Evolutionary conservation across 306 rosid genomes (phyloP), one percentile per base, ranked within the genome.

Genomic region (Albizia julibrissin): DNA sequence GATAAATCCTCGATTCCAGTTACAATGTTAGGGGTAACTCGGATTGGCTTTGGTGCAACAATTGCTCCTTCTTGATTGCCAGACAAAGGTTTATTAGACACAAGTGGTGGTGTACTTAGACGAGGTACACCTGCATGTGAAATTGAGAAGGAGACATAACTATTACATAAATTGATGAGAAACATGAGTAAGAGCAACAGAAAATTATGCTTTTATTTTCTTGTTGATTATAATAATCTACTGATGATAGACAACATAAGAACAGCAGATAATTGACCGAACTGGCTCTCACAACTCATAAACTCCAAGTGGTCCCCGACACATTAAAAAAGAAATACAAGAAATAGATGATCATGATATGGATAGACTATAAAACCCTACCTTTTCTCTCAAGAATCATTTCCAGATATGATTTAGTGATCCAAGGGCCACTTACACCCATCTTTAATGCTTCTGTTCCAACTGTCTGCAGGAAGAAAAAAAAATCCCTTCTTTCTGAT

Each of bases 371-470:
- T 18, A 69, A 52, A 65, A 33, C 22, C 56, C 78, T 39, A 92
- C 99, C 98, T 92, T 89, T 92, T 84, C 89, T 95, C 79, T 95
- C 99, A 77, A 95, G 96, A 91, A 93, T 95, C 98, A 95, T 87
- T 86, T 95, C 99, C 76, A 95, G 92, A 85, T 95, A 95, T 76
- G 99, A 95, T 82, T 95, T 95, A 65, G 97, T 95, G 81, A 95
- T 88, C 99, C 99, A 95, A 79, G 97, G 94, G 75, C 93, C 97
- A 81, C 44, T 78, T 64, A 92, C 86, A 49, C 92, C 89, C 91
- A 95, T 86, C 87, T 89, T 91, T 87, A 87, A 80, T 74, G 92
- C 97, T 89, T 95, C 98, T 64, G 90, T 90, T 87, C 99, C 99
- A 79, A 95, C 99, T 21, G 93, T 93, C 99, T 95, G 90, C 85